Evolutionary conservation across 768 basidiomycete genomes (phyloP), one percentile per base, ranked within the genome.

Genomic region (Leccinellum luteum): DNA sequence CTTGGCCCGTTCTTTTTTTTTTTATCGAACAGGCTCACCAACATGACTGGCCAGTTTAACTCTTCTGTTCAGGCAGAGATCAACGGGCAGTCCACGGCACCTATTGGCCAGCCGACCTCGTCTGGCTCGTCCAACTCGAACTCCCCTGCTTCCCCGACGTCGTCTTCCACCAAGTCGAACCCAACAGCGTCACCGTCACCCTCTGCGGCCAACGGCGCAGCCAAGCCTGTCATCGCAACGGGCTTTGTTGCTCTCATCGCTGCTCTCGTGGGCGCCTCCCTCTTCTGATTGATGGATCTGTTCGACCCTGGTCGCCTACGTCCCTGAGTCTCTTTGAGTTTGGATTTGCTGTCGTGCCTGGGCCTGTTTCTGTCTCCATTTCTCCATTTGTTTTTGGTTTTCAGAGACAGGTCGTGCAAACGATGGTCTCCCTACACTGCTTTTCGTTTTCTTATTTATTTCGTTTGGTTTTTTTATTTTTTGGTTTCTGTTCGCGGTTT

Each of bases 31-130:
- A 91, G 89, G 8, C 61, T 94, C 68, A 63, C 72, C n/a, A 74
- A 78, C 56, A 92, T 92, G 92, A 80, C 78, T 3, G 92, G 92
- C 31, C 66, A 66, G 0, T 94, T 92, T 78, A 85, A 78, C 67
- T 63, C 78, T 1, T 61, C 78, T 2, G 69, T 86, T 17, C 76
- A 81, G 53, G 72, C 79, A 6, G 78, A 89, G 67, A 86, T 93
- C 63, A 74, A 76, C 44, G 87, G 85, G 27, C 79, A 84, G 62
- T 76, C 82, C 1, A 80, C 82, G 4, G 84, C 86, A 1, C 80
- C 85, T 43, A 76, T 83, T 9, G 79, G 78, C n/a, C 75, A 72
- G 1, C 62, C 79, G 12, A 51, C 74, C 21, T 5, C 73, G 15
- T 17, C 72, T 4, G 10, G 38, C 32, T 13, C 38, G 30, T 17